Conservation (phyloP, 2,329 filamentous ascomycete genomes). For the Atkinsonella texensis region DNA sequence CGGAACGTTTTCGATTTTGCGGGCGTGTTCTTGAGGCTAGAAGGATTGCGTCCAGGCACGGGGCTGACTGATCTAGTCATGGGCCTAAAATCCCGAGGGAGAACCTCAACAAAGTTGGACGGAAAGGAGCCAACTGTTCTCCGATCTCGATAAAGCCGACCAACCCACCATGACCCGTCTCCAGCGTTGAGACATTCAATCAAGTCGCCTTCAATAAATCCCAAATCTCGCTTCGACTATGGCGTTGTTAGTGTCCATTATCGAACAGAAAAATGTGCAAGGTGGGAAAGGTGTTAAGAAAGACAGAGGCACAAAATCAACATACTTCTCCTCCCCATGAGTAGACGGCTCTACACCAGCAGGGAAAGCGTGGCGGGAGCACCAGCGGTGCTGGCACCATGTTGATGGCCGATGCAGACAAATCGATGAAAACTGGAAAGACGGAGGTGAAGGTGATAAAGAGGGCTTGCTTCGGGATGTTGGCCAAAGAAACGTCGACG, state of each 20-base stretch:
- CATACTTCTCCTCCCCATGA: conserved; percentile 80
- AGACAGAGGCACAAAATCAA: neutral
- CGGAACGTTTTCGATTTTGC: conserved; percentile 53
- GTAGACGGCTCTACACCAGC: conserved; percentile 84
- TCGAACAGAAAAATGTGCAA: neutral
- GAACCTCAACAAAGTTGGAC: conserved; percentile 90
- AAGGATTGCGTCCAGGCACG: conserved; percentile 42
- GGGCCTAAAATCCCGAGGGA: conserved; percentile 76
- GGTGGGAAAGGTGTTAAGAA: neutral
- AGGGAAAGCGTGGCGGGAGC: conserved; percentile 71
- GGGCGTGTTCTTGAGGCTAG: conserved; percentile 40
- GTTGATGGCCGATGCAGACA: conserved; percentile 9
- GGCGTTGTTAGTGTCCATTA: neutral
- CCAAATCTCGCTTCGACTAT: conserved; percentile 80
- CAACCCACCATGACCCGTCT: conserved; percentile 98
- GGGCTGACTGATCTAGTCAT: conserved; percentile 49
- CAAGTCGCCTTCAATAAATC: conserved; percentile 93
- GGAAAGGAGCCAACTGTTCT: conserved; percentile 88
- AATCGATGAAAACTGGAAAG: neutral
- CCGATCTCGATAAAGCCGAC: conserved; percentile 76
- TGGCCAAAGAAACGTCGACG: neutral
- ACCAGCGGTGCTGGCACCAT: conserved; percentile 46
- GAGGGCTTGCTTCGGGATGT: neutral
- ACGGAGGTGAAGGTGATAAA: neutral
- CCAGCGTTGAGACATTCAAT: conserved; percentile 98